A percentile compares a stretch with the other conserved stretches of the same genome.
These are phyloP conservation scores for Chalciporus chontae DNA, from an alignment of 768 basidiomycete genomes.

Conservation along the genomic window DNA sequence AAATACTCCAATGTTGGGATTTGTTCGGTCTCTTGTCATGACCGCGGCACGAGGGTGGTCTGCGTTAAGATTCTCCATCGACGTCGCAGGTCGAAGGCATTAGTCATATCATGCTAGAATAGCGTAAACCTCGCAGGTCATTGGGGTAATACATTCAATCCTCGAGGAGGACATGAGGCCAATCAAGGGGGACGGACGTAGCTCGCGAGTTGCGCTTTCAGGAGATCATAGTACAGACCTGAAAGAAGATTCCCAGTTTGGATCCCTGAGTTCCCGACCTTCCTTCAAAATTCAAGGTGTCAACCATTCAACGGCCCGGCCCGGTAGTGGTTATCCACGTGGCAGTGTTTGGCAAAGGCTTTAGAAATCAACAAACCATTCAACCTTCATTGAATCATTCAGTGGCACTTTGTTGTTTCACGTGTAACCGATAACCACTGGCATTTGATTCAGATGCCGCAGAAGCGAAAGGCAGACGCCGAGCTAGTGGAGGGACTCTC, in stretches of 20 bases:
- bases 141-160: conserved; percentile 14
- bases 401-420: neutral
- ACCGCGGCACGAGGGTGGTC: neutral
- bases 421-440: neutral
- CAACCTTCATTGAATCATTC: no score
- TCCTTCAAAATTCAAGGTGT: no score
- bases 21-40: neutral
- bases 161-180: conserved; percentile 25
- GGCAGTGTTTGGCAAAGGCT: conserved; percentile 24
- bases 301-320: no score
- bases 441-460: conserved; percentile 14
- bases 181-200: conserved; percentile 5
- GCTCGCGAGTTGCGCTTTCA: conserved; percentile 3
- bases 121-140: conserved; percentile 15
- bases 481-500: conserved; percentile 7
- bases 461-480: conserved; percentile 24
- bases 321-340: conserved; percentile 11
- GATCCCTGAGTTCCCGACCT: neutral
- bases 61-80: neutral
- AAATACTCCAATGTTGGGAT: neutral
- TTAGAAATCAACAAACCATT: conserved; percentile 17
- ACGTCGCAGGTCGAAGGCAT: neutral
- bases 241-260: neutral
- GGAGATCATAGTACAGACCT: neutral
- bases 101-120: conserved; percentile 3